Evolutionary conservation across 768 basidiomycete species (phyloP).

Genomic region (Pholiota molesta): DNA sequence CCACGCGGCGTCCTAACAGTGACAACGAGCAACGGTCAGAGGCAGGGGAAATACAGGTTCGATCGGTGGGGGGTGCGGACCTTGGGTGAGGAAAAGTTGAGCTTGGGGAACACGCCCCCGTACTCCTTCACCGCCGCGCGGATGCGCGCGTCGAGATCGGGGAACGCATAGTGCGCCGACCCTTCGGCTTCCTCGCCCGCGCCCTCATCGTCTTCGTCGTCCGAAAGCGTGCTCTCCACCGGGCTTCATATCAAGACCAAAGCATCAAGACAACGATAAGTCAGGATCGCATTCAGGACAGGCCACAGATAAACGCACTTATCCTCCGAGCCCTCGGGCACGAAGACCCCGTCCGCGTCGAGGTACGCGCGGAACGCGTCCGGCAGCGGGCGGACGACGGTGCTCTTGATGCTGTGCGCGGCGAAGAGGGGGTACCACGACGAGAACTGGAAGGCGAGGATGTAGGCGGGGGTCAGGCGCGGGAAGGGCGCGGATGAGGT

Average conservation of each 20-base stretch:
- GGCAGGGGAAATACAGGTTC: too few species aligned
- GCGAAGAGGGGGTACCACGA: constrained; percentile 82
- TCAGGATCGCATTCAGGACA: background rate
- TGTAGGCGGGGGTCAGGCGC: constrained; percentile 45
- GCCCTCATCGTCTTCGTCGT: constrained; percentile 47
- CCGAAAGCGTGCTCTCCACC: constrained; percentile 58
- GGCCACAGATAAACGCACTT: constrained; percentile 58
- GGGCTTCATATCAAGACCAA: constrained; percentile 37
- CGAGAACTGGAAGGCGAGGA: constrained; percentile 81
- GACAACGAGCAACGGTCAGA: too few species aligned
- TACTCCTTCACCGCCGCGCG: constrained; percentile 65
- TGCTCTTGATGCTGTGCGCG: constrained; percentile 68
- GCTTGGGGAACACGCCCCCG: constrained; percentile 90
- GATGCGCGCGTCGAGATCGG: constrained; percentile 78
- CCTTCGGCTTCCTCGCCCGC: constrained; percentile 40
- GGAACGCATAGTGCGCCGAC: constrained; percentile 64
- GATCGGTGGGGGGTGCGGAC: constrained; percentile 36
- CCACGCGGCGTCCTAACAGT: constrained; percentile 80
- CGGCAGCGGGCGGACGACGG: constrained; percentile 69
- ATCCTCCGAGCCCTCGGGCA: constrained; percentile 83
- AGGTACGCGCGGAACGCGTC: constrained; percentile 71
- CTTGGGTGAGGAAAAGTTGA: constrained; percentile 95
- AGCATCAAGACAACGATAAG: background rate
- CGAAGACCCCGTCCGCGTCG: constrained; percentile 80
- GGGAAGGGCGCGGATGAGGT: constrained; percentile 48